Base-by-base conservation (phyloP, 768 basidiomycete species). In the Mycena amicta region DNA sequence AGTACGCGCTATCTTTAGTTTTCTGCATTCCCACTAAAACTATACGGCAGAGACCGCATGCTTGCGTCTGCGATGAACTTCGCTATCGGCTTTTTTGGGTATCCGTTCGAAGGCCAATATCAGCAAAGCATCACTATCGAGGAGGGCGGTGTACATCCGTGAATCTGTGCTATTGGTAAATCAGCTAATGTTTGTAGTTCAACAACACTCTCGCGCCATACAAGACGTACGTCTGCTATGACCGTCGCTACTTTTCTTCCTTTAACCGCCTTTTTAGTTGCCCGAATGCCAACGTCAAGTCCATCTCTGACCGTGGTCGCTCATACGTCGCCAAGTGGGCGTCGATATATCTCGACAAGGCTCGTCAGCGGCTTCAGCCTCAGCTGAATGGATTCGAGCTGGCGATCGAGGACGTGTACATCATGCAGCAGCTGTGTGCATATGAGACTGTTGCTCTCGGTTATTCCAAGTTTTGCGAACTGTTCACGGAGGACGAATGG, bases 391-490 rank as follows among this genome's bases (percentile, higher is more conserved):
- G 91, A 2, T 84, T 86, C 52, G 73, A 84, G 2, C 71, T 95
- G 39, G 79, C 77, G 5, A 78, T 84, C 28, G 83, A 87, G 61
- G 90, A 94, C 61, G 76, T 89, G 1, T 93, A 88, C 59, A 80
- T 78, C 11, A 84, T 93, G 80, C 92, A 93, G 66, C 87, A 90
- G 71, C 77, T 89, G 72, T 95, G 93, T 65, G 85, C 92, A 5
- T 94, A 93, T 63, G 93, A 95, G 90, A 95, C 95, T 18, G 95
- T 96, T 45, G 90, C 93, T 0, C 79, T 96, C 12, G 94, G 93
- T 8, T 95, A 93, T 68, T 94, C 92, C 16, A 88, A 87, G 62
- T 98, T 95, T 74, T 98, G 94, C 62, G 86, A 87, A 55, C 76
- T 97, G 2, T 98, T 98, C 72, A 93, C 92, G 0, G 82, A 89